These are phyloP conservation scores for Tricholoma bakamatsutake DNA, from an alignment of 768 basidiomycete genomes.

Conservation along the genomic window DNA sequence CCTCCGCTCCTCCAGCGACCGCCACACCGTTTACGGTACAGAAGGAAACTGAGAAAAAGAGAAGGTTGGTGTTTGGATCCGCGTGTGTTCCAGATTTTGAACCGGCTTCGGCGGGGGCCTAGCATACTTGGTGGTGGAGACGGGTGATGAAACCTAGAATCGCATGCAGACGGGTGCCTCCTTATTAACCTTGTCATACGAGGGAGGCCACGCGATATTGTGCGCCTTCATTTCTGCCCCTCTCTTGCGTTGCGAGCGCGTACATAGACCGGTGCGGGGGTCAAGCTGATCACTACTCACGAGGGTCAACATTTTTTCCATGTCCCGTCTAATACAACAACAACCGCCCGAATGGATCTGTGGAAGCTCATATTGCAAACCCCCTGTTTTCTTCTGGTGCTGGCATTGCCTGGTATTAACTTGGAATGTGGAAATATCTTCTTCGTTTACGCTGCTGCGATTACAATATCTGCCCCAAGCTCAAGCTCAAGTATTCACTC, in stretches of 20 bases:
- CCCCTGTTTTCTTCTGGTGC: not conserved
- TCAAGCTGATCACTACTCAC: not conserved
- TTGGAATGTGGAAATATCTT: not conserved
- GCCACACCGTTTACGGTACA: slow-evolving; percentile 20
- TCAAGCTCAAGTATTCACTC: not conserved
- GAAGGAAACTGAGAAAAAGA: not conserved
- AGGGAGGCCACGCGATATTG: not conserved
- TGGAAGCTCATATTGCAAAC: not conserved
- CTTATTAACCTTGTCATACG: not conserved
- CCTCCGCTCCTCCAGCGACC: slow-evolving; percentile 27
- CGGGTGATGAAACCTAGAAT: not conserved
- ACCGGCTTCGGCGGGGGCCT: not conserved
- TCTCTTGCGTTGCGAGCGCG: not conserved
- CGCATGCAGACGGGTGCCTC: not conserved
- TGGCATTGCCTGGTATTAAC: not conserved
- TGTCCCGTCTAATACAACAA: not conserved
- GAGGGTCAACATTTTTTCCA: not conserved
- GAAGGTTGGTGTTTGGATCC: not conserved
- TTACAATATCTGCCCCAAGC: not conserved
- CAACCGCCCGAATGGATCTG: not conserved
- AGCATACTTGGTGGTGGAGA: not conserved
- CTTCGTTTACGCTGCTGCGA: not conserved
- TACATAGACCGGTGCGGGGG: not conserved
- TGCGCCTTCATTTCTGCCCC: not conserved
- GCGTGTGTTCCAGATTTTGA: not conserved